Evolutionary conservation across 495 filamentous ascomycete genomes (phyloP).

Genomic region (Daldinia decipiens): DNA sequence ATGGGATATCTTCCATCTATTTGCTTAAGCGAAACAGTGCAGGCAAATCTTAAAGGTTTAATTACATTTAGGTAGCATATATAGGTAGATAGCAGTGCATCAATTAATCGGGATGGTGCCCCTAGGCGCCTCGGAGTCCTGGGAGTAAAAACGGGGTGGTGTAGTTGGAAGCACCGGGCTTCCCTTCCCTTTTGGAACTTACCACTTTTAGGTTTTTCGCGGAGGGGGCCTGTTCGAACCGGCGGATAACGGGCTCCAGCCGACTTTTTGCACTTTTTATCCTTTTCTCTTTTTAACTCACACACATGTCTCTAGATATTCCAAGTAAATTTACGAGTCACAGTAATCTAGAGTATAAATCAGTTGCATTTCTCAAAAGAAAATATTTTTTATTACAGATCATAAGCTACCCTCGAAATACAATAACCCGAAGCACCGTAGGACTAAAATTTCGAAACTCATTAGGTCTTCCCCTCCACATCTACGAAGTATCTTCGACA

Average conservation of each 20-base stretch:
- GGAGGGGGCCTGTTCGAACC: background rate
- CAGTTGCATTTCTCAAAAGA: too few species aligned
- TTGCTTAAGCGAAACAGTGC: too few species aligned
- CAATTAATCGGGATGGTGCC: slow-evolving; percentile 2
- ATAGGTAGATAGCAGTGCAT: background rate
- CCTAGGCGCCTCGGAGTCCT: background rate
- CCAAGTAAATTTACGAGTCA: too few species aligned
- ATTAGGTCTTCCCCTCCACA: too few species aligned
- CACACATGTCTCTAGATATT: too few species aligned
- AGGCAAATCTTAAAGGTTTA: too few species aligned
- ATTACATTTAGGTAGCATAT: background rate
- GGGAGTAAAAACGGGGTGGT: slow-evolving; percentile 1
- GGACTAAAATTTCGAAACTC: too few species aligned
- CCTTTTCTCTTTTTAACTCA: too few species aligned
- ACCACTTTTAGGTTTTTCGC: background rate
- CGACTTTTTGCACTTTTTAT: background rate
- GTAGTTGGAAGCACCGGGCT: slow-evolving; percentile 3
- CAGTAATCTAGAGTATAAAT: too few species aligned
- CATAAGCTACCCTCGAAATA: background rate
- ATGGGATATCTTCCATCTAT: too few species aligned
- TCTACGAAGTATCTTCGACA: too few species aligned
- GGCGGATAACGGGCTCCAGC: background rate
- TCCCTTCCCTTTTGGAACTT: background rate
- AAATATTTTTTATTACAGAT: too few species aligned
- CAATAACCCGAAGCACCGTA: background rate